Base-by-base conservation (phyloP, 371 early-diverging fungal species). In the Mucor velutinosus region DNA sequence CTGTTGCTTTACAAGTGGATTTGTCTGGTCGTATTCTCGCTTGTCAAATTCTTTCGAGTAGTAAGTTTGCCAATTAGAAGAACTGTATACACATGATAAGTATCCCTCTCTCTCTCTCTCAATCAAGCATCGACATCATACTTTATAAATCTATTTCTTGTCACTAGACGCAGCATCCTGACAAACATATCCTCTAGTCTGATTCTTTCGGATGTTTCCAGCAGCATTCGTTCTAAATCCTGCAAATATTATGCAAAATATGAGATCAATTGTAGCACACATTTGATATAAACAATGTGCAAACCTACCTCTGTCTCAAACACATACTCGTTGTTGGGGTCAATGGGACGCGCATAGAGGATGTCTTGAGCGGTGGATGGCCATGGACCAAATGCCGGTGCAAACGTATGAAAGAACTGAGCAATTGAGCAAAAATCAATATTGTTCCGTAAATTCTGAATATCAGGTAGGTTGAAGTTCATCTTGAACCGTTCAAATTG, bases 31-130 rank as follows among this genome's bases (percentile, higher is more conserved):
- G 12, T 51, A 62, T 43, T 70, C 75, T 30, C 85, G 78, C 33
- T 82, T 84, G 25, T 81, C 83, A 37, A 83, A 84, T 65, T 88
- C 89, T 59, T 78, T 78, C 3, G 78, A 72, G 62, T 84, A 81
- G 47, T 84, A 84, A 55, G 62, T 74, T 70, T 84, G 82, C 90
- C 90, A 90, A 45, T 81, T 88, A 30, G 84, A 82, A 12, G 73
- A 66, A 35, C 90, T 89, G 78, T 11, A 12, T n/a, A 35, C 19
- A 56, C 15, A 30, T 10, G 8, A 6, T 56, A 2, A 30, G 27
- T 30, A 32, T 30, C 23, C 17, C 1, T 32, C n/a, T 33, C 8
- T 56, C 29, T n/a, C n/a, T n/a, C n/a, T n/a, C 15, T 7, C 15
- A n/a, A 55, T 30, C 17, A 29, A 51, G 1, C 23, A 53, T 27